These are phyloP conservation scores for Septoria linicola DNA, from an alignment of 2,329 filamentous ascomycete genomes.

Conservation along the genomic window DNA sequence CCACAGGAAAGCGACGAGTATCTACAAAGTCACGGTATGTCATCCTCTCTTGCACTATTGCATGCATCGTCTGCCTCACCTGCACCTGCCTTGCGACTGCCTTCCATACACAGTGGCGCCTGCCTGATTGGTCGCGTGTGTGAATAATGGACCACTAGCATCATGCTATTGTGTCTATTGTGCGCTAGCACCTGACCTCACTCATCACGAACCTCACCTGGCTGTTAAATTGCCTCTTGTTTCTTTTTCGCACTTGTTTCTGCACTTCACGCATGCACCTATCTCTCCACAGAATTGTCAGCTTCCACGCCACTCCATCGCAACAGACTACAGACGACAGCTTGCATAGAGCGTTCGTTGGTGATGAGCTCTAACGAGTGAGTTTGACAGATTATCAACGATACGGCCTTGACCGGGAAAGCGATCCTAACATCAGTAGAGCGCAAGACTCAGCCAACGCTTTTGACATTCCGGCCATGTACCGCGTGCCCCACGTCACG, in stretches of 20 bases:
- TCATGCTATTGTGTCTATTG: background rate
- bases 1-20: constrained; percentile 23
- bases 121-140: background rate
- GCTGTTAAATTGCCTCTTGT: background rate
- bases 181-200: background rate
- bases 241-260: background rate
- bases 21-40: constrained; percentile 23
- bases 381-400: constrained; percentile 22
- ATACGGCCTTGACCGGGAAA: constrained; percentile 18
- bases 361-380: constrained; percentile 17
- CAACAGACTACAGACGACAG: background rate
- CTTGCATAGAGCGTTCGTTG: constrained; percentile 6
- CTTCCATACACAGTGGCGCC: constrained; percentile 7
- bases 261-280: constrained; percentile 1
- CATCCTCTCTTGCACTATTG: background rate
- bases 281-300: constrained; percentile 4
- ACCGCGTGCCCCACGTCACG: constrained; percentile 33
- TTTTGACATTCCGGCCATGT: constrained; percentile 33
- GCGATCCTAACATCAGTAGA: constrained; percentile 18
- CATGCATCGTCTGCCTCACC: background rate
- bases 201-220: background rate
- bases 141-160: constrained; percentile 2
- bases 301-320: background rate
- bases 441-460: constrained; percentile 17
- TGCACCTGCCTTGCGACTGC: constrained; percentile 14